Base-by-base conservation (phyloP, 306 rosid species). In the Chamaecrista fasciculata region DNA sequence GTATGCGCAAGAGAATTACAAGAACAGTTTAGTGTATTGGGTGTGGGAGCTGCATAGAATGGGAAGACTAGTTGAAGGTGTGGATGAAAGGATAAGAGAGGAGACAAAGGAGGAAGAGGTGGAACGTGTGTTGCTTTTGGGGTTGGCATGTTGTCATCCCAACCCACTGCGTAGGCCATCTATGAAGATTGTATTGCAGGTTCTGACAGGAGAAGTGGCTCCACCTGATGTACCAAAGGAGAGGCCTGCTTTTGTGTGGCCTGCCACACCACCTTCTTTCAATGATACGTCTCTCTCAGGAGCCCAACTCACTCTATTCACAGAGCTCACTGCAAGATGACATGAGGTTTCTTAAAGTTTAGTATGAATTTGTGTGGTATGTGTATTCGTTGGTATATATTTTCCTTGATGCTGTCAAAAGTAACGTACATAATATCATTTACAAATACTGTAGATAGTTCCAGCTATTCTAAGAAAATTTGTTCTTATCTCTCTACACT, bases 241-340 rank as follows among this genome's bases (percentile, higher is more conserved):
- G 33, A 40, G 65, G 5, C 65, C 65, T 39, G 65, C 65, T 59
- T 59, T 59, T 34, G 28, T 59, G 65, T 59, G 75, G 81, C 69
- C 69, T n/a, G 49, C 51, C 3, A n/a, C 50, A 6, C 52, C 69
- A 0, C 24, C 51, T 63, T 42, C 69, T 5, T 63, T 40, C 51
- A 15, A 43, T 15, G 53, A 62, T 23, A 40, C 11, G 23, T 40
- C 68, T 46, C 11, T 42, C 33, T 11, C 33, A 6, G 42, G 28
- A 8, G 11, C 48, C 4, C 19, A 37, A 11, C 49, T 61, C 66
- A 36, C 19, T 61, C 47, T 19, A 5, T 36, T 61, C 31, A 61
- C 66, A 7, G 11, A 37, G 1, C 49, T 61, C 16, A 61, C 48
- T 2, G 81, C 83, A 37, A 67, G 83, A 61, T n/a, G n/a, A n/a